Base-by-base conservation (phyloP, 768 basidiomycete genomes). In the Tricholoma bakamatsutake region DNA sequence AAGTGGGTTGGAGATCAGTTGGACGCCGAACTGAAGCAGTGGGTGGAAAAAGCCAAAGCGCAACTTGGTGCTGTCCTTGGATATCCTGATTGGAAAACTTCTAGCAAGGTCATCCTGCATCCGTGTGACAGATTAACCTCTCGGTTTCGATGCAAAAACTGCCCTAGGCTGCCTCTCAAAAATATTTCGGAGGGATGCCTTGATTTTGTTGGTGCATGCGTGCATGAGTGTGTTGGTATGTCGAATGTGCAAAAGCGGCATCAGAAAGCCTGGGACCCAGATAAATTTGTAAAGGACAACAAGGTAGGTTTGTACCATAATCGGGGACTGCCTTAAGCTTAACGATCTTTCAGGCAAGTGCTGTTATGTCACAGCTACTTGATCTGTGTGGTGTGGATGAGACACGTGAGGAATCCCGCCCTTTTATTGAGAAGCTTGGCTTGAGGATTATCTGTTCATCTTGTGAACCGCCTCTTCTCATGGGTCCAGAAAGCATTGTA, bases 81-180 rank as follows among this genome's bases (percentile, higher is more conserved):
- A 0, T 73, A 73, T 52, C 66, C 75, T 0, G 66, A 75, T 3
- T 87, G 83, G 83, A 79, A 72, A 60, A 70, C 68, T 27, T 71
- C 80, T 17, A 80, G 75, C 61, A 72, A 65, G 51, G 74, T 66
- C 13, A 64, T 67, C 37, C 52, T 86, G 8, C 81, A 82, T 62
- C 85, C 85, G 0, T 77, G 79, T 15, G 76, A 85, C 48, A 73
- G 85, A 42, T 55, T 84, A 12, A 81, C 80, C 4, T 83, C 84
- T 0, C 69, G 81, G 21, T 89, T 86, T 67, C 65, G 69, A 27
- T 90, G 88, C 64, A 75, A 66, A 53, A 60, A 62, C 37, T 90
- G 88, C 61, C 59, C 73, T 11, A 70, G 65, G 8, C 67, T 76
- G 1, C 66, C 64, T 4, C 61, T 55, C 33, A 64, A 62, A 37